Base-by-base conservation (phyloP, 2,329 filamentous ascomycete genomes). In the Trichoderma simmonsii region DNA sequence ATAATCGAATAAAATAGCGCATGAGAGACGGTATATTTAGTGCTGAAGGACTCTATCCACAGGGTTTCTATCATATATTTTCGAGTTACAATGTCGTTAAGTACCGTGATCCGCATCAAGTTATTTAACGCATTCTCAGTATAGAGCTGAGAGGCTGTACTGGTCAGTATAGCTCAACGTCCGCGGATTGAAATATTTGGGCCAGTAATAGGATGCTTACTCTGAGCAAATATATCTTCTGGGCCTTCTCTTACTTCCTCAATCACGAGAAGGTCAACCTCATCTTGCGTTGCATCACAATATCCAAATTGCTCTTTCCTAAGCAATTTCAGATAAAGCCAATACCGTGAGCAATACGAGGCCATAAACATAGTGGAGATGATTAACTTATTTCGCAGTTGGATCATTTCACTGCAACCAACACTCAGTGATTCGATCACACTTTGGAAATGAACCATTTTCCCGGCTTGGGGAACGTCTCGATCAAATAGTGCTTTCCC, bases 401-500 rank as follows among this genome's bases (percentile, higher is more conserved):
- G 34, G 14, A 48, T 4, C n/a, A 15, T 28, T 5, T 48, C 11
- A 24, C 2, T 14, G 60, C 60, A 63, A 4, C 2, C 4, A 6
- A 12, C 1, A n/a, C 60, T 63, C 34, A 39, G 3, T 4, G 6
- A 0, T 63, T 43, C 34, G 3, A 63, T 5, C 12, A 12, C 60
- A 1, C 6, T 3, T 28, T 43, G 21, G 14, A 63, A 48, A 15
- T 7, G 0, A n/a, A 63, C 14, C 60, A 63, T 63, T 63, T 63
- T 63, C 15, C 60, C 60, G 1, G 60, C 60, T 21, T 63, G 60
- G 21, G 21, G 3, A 0, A 63, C 1, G 21, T 63, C 60, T 1
- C 15, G 60, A 8, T 12, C 2, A 24, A 63, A 2, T 0, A 28
- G 0, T 11, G 8, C 0, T 7, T 18, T 43, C 0, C 15, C 2